phyloP scores from a whole-genome alignment of 306 rosid genomes.

The Lablab purpureus region DNA sequence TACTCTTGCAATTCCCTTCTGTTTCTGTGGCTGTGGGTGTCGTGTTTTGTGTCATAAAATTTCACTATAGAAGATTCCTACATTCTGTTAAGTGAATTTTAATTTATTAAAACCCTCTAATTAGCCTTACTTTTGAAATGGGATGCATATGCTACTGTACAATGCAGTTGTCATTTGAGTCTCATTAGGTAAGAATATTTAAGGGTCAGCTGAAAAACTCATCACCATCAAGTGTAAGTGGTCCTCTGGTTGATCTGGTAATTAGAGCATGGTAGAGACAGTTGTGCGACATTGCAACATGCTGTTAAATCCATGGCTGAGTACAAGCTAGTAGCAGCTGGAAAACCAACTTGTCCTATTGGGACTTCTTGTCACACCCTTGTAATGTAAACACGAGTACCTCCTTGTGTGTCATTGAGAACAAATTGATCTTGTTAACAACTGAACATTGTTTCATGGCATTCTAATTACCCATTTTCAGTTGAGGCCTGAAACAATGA shows the following conservation, averaged over 20 bases:
- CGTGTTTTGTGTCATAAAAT: neutral
- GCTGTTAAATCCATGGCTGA: slow-evolving; percentile 51
- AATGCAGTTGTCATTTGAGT: neutral
- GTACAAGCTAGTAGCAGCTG: slow-evolving; percentile 47
- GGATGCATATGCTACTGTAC: neutral
- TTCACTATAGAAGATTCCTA: neutral
- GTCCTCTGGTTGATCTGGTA: slow-evolving; percentile 37
- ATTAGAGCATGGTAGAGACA: slow-evolving; percentile 45
- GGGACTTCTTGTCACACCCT: neutral
- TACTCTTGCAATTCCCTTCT: neutral
- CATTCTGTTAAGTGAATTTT: slow-evolving; percentile 13
- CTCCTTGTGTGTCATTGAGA: slow-evolving; percentile 1
- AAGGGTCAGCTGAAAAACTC: slow-evolving; percentile 19
- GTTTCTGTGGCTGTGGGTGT: neutral
- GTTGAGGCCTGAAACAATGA: slow-evolving; percentile 34
- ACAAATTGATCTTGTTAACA: slow-evolving; percentile 3
- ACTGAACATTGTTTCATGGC: slow-evolving; percentile 20
- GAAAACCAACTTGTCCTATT: slow-evolving; percentile 42
- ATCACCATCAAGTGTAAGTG: slow-evolving; percentile 38
- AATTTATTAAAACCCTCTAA: slow-evolving; percentile 9
- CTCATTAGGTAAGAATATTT: neutral
- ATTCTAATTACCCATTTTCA: slow-evolving; percentile 35
- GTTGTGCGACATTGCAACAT: slow-evolving; percentile 45
- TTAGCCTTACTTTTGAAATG: slow-evolving; percentile 10
- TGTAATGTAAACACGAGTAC: neutral